Conservation (phyloP, 78 protist genomes). For the Protostelium mycophagum region DNA sequence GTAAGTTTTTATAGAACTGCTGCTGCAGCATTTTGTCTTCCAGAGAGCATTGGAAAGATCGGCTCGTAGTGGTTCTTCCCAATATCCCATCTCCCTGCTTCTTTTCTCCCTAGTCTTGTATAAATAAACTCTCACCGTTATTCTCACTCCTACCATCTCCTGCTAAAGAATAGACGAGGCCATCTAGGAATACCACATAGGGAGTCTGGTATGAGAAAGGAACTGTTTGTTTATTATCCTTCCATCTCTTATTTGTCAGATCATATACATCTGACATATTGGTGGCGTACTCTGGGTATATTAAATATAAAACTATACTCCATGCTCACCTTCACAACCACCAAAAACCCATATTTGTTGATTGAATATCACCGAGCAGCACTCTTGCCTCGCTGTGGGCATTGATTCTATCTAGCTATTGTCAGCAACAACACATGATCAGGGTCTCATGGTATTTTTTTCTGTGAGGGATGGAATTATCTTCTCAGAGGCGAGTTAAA, state of each 20-base stretch:
- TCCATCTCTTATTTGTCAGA: neutral
- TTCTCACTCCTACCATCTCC: neutral
- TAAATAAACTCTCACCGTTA: neutral
- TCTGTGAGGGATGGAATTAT: no score
- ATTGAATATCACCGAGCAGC: neutral
- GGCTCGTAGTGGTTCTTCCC: neutral
- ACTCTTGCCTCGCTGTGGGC: neutral
- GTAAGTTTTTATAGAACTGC: neutral
- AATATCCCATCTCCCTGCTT: neutral
- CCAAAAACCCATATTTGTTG: neutral
- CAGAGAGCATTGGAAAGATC: neutral
- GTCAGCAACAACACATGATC: no score
- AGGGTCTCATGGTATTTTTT: no score
- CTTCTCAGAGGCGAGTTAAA: no score
- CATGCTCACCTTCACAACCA: neutral
- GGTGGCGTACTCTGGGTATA: no score
- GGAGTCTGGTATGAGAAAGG: no score
- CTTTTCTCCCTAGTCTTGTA: neutral
- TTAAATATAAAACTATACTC: no score
- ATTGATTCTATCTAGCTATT: neutral
- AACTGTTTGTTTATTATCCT: no score
- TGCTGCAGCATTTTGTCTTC: neutral
- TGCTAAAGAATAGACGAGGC: neutral
- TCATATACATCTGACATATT: neutral
- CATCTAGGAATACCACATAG: neutral